phyloP scores from a whole-genome alignment of 805 yeast genomes.

The Vanderwaltozyma polyspora region DNA sequence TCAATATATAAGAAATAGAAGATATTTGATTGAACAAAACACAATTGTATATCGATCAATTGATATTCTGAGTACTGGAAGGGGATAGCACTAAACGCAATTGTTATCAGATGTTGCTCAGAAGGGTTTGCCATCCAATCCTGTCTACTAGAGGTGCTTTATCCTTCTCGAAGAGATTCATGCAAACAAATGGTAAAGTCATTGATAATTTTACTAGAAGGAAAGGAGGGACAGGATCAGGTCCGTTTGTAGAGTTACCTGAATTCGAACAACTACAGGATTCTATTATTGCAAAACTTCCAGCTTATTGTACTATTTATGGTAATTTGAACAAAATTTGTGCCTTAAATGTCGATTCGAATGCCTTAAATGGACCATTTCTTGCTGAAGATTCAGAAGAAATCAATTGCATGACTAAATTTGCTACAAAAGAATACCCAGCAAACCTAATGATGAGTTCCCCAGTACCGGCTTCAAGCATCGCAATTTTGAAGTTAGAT shows the following conservation, averaged over 20 bases:
- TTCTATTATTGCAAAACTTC: slow-evolving; percentile 14
- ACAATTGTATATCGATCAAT: no score
- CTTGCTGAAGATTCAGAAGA: slow-evolving; percentile 6
- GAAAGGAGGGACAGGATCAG: slow-evolving; percentile 21
- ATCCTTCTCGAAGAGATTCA: background rate
- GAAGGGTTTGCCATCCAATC: no score
- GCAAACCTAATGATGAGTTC: slow-evolving; percentile 22
- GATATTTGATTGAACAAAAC: no score
- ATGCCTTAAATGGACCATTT: background rate
- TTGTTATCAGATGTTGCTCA: no score
- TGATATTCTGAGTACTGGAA: no score
- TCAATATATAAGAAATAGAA: no score
- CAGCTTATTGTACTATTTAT: slow-evolving; percentile 13
- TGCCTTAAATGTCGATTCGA: slow-evolving; percentile 8
- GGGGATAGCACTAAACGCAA: no score
- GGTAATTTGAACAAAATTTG: slow-evolving; percentile 13
- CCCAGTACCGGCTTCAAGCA: slow-evolving; percentile 18
- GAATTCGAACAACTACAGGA: slow-evolving; percentile 13
- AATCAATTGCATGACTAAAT: slow-evolving; percentile 6
- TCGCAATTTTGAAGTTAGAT: slow-evolving; percentile 16
- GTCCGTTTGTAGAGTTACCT: slow-evolving; percentile 23
- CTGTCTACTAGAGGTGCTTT: no score
- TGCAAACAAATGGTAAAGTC: background rate
- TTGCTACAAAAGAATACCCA: slow-evolving; percentile 15
- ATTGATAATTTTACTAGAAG: slow-evolving; percentile 10